Conservation (phyloP, 1,284 basidiomycete species). For the Pyrrhoderma noxium region DNA sequence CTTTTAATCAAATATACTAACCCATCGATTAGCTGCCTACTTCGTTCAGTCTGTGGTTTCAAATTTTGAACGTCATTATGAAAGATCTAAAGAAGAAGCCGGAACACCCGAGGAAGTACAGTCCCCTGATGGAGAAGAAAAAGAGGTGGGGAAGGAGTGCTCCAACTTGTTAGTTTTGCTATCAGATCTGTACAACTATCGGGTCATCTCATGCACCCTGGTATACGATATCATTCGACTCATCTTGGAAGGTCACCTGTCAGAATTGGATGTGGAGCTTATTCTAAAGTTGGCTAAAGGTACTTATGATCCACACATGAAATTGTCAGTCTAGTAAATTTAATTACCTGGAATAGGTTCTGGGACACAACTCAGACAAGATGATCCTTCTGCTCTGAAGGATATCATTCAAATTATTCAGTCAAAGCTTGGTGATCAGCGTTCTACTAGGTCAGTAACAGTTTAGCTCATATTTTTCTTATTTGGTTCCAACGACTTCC, state of each 20-base stretch:
- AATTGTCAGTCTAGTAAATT: background rate
- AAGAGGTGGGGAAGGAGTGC: conserved; percentile 71
- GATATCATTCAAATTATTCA: conserved; percentile 84
- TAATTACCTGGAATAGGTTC: background rate
- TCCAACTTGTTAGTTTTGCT: conserved; percentile 85
- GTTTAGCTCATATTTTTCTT: background rate
- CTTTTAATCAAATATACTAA: background rate
- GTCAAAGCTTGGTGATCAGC: conserved; percentile 53
- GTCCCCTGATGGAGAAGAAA: conserved; percentile 23
- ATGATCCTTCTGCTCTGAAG: conserved; percentile 78
- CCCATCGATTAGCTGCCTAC: conserved; percentile 51
- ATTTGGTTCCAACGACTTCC: background rate
- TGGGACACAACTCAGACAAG: conserved; percentile 80
- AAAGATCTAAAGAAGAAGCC: conserved; percentile 17
- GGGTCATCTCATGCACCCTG: conserved; percentile 82
- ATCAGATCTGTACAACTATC: conserved; percentile 93
- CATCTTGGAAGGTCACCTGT: conserved; percentile 60
- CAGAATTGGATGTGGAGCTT: conserved; percentile 81
- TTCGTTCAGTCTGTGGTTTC: conserved; percentile 67
- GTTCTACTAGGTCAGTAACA: conserved; percentile 49
- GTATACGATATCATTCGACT: conserved; percentile 86
- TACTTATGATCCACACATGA: conserved; percentile 33
- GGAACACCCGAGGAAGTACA: conserved; percentile 14
- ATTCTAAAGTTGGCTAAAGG: conserved; percentile 82
- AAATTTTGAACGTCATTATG: conserved; percentile 57